Conservation (phyloP, 768 basidiomycete species). For the Boletus tylopilopsis region DNA sequence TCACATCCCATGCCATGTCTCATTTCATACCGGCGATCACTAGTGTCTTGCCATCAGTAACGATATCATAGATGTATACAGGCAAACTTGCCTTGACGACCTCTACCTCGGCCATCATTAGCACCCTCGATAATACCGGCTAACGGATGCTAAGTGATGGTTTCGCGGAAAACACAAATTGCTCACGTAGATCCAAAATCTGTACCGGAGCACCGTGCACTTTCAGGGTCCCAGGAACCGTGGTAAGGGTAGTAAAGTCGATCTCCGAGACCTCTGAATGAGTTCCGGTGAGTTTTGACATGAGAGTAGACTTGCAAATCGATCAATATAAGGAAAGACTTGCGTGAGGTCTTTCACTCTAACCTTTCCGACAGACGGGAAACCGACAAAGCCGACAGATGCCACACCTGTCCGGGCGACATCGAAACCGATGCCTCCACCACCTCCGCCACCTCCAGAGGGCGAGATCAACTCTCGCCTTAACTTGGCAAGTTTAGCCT, state of each 20-base stretch:
- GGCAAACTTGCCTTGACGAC: conserved; percentile 76
- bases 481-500: conserved; percentile 97
- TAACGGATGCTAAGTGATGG: conserved; percentile 30
- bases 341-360: conserved; percentile 6
- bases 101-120: conserved; percentile 92
- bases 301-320: conserved; percentile 70
- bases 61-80: conserved; percentile 15
- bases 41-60: conserved; percentile 23
- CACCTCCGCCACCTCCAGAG: conserved; percentile 76
- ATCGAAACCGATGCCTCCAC: conserved; percentile 91
- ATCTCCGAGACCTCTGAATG: conserved; percentile 95
- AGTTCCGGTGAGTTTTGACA: conserved; percentile 96
- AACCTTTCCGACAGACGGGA: conserved; percentile 95
- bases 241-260: conserved; percentile 95
- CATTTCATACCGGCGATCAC: conserved; percentile 69
- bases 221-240: conserved; percentile 91
- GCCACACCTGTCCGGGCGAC: conserved; percentile 98
- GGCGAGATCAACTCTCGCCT: conserved; percentile 88
- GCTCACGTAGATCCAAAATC: conserved; percentile 85
- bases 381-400: conserved; percentile 89
- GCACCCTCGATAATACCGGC: conserved; percentile 99
- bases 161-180: neutral
- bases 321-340: conserved; percentile 1
- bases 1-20: conserved; percentile 5
- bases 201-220: conserved; percentile 97